These are phyloP conservation scores for Carex myosuroides DNA, from an alignment of 176 grass and related monocot genomes.

Conservation along the genomic window DNA sequence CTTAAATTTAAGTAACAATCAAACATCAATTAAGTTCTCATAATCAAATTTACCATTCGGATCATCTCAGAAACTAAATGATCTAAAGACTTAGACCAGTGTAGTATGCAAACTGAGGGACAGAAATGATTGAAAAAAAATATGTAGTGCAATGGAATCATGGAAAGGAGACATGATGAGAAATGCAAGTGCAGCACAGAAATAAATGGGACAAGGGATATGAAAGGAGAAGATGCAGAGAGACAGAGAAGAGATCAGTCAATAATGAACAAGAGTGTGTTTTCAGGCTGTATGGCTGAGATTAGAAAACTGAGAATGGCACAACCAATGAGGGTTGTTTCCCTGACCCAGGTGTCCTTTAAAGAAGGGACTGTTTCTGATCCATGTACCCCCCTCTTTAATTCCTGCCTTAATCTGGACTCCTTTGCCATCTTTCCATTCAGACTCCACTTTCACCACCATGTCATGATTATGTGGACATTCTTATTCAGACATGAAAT, in stretches of 20 bases:
- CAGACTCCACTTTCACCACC: conserved; percentile 3
- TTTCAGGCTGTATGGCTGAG: neutral
- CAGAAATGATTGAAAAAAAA: neutral
- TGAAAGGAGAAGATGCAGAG: neutral
- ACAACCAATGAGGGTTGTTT: conserved; percentile 1
- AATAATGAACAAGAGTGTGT: conserved; percentile 6
- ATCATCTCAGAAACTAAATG: neutral
- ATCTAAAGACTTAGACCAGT: neutral
- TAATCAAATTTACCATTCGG: neutral
- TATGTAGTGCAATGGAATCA: neutral
- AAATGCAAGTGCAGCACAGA: conserved; percentile 14
- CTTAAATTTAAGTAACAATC: too few species aligned
- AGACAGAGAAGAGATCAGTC: neutral
- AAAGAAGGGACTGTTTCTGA: conserved; percentile 27
- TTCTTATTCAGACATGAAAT: conserved; percentile 2
- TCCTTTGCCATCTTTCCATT: neutral
- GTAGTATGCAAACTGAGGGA: neutral
- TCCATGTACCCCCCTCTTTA: neutral
- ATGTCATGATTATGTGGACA: conserved; percentile 5
- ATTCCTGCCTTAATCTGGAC: neutral
- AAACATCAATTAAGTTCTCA: neutral
- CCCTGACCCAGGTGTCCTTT: conserved; percentile 26
- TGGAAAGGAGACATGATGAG: neutral
- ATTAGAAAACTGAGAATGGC: neutral
- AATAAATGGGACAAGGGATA: neutral